Base-by-base conservation (phyloP, 1,284 basidiomycete species). In the Heterobasidion annosum region DNA sequence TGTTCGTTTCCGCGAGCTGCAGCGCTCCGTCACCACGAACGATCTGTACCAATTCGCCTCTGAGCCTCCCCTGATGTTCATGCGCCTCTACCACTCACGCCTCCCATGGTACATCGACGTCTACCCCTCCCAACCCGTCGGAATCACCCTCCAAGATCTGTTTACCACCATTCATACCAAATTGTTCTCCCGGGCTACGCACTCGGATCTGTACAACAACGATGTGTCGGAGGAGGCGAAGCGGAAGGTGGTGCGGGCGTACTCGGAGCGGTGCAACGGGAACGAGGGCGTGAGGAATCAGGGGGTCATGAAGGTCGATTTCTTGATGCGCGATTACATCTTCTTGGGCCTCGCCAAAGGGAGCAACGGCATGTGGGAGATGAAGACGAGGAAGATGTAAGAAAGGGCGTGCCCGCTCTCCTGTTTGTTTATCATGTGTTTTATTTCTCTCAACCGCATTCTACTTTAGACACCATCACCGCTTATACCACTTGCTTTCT, bases 81-180 rank as follows among this genome's bases (percentile, higher is more conserved):
- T 60, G 57, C 59, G 55, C 16, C 48, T 60, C 19, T 58, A 53
- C 43, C 59, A 59, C 25, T 8, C 51, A 18, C 59, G 58, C 18
- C 50, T 59, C 3, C 59, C 58, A 13, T 59, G 59, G 59, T 59
- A 55, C 53, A 57, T 59, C 42, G 59, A 59, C 37, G 57, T 59
- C 15, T 16, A 40, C 44, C 37, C 58, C 34, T 19, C 34, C 15
- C 49, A 75, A 51, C 70, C 73, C 1, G 63, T 75, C n/a, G 83
- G 79, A 9, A 70, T 83, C 45, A 83, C 79, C 3, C 65, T 85
- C 2, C 67, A 67, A 46, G 81, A 85, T 52, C 65, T 85, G 34
- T 71, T 84, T 55, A 56, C 59, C 53, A 67, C 67, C 43, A 63
- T 77, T 43, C 69, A 70, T 53, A 59, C 62, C 34, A 63, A 64